These are phyloP conservation scores for Bidens hawaiensis DNA, from an alignment of 140 eudicot species.

Conservation along the genomic window DNA sequence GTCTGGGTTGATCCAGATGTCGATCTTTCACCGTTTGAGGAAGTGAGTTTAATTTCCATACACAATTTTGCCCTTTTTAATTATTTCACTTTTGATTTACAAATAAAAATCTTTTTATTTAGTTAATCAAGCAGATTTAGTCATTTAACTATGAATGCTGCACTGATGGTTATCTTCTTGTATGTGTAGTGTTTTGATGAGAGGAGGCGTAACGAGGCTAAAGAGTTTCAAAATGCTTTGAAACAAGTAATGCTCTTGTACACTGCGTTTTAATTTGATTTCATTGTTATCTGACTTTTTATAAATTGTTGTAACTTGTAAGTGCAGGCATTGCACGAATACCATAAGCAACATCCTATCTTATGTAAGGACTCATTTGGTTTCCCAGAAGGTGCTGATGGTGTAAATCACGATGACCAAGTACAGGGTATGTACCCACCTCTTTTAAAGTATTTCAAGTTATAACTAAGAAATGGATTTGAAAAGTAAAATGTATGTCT, in stretches of 20 bases:
- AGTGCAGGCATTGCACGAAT: conserved; percentile 36
- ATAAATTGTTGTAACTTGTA: not conserved
- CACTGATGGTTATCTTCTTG: conserved; percentile 4
- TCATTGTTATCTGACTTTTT: not conserved
- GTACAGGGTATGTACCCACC: conserved; percentile 19
- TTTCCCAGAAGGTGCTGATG: conserved; percentile 22
- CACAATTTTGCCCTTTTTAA: not conserved
- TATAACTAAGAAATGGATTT: not conserved
- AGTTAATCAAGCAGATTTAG: not conserved
- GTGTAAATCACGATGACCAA: conserved; percentile 23
- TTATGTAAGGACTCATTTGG: conserved; percentile 23
- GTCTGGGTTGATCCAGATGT: conserved; percentile 33
- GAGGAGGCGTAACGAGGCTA: conserved; percentile 23
- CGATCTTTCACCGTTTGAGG: conserved; percentile 31
- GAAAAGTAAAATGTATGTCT: not conserved
- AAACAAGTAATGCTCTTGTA: conserved; percentile 27
- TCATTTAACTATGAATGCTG: not conserved
- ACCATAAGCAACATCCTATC: conserved; percentile 15
- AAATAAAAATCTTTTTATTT: not conserved
- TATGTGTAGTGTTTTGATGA: conserved; percentile 32
- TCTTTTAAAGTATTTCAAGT: not conserved
- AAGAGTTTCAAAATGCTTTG: conserved; percentile 39
- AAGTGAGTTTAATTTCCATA: conserved; percentile 21
- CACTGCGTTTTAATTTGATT: not conserved
- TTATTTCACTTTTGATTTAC: not conserved